A percentile compares a stretch with the other conserved stretches of the same genome.
These are phyloP conservation scores for Blepharisma undulans DNA, from an alignment of 169 alveolate species.

Conservation along the genomic window DNA sequence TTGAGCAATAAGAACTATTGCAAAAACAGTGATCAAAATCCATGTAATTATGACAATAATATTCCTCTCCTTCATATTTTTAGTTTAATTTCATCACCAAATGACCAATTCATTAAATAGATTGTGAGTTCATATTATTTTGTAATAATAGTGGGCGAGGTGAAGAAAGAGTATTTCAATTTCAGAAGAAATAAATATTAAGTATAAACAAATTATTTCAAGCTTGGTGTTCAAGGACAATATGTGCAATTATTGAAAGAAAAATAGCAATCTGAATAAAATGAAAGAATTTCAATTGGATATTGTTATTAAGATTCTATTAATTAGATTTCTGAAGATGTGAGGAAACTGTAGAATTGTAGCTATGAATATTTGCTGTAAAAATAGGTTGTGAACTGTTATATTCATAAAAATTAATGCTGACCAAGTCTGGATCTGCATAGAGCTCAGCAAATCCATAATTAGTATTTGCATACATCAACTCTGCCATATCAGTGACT, in stretches of 20 bases:
- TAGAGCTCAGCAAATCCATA: constrained; percentile 18
- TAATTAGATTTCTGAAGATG: not conserved
- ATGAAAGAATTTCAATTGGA: not conserved
- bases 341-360: not conserved
- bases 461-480: not conserved
- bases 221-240: no score
- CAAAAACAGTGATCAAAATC: not conserved
- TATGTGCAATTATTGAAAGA: no score
- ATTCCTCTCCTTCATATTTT: not conserved
- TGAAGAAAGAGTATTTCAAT: not conserved
- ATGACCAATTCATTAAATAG: not conserved
- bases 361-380: not conserved
- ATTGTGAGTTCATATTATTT: not conserved
- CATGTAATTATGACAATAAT: not conserved
- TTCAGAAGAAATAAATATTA: no score
- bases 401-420: not conserved
- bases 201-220: no score
- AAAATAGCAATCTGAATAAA: not conserved
- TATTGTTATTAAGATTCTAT: not conserved
- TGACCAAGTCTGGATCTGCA: not conserved
- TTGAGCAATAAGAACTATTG: not conserved
- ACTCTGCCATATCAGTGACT: constrained; percentile 2
- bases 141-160: not conserved
- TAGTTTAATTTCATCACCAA: not conserved
- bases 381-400: not conserved